Evolutionary conservation across 176 grass and related monocot species (phyloP), one percentile per base, ranked within the genome.

Genomic region (Eragrostis curvula): DNA sequence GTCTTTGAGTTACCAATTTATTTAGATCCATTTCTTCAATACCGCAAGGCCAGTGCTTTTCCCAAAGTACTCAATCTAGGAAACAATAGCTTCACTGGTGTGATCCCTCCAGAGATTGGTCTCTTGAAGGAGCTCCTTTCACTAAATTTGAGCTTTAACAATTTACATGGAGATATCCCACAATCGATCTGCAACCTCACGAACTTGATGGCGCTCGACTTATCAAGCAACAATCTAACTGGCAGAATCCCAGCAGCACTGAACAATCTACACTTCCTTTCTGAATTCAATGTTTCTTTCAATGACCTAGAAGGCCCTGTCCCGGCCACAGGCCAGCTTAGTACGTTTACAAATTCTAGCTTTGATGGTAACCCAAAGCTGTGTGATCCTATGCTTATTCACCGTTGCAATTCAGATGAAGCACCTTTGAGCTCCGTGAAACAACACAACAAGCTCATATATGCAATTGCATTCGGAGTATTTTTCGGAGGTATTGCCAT

Each of bases 381-480:
- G 11, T 88, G 86, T 44, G 55, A 73, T 8, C 21, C 44, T 39
- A 21, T 27, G 3, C 30, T 84, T 16, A 14, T 24, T 49, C 70
- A 20, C 7, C 59, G 5, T 20, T 82, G 85, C 0, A 3, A 7
- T 47, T 78, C 74, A 10, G 16, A 17, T 16, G 28, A 52, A 51
- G 13, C 4, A 11, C 21, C 24, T 51, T 0, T 5, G 59, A 21
- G 8, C 1, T 21, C 44, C 43, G 30, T 3, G 18, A 79, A 63
- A 49, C 21, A 30, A 39, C 28, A 60, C 2, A 83, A 40, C 7
- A 90, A 67, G 25, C 13, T 12, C 42, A 77, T 66, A 5, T 30
- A 87, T 28, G 83, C 74, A 77, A 30, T 90, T 71, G 71, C 79
- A 73, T 49, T 87, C 77, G 68, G 88, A 6, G 47, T 61, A 0